Percentiles rank a stretch among this genome's conserved stretches.
phyloP scores from a whole-genome alignment of 441 rosid genomes.

The Aleurites moluccanus region DNA sequence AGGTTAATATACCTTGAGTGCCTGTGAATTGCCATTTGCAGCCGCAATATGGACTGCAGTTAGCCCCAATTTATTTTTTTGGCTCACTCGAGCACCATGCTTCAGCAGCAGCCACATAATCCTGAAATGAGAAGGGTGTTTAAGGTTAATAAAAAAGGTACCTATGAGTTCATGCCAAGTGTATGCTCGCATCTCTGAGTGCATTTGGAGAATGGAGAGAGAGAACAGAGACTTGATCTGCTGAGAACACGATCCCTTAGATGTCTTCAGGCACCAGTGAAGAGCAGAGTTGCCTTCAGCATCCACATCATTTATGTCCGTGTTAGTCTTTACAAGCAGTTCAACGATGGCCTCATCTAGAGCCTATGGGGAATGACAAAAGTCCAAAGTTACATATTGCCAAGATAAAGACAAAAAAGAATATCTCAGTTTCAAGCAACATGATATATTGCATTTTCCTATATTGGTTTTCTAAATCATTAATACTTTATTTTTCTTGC shows the following conservation, averaged over 20 bases:
- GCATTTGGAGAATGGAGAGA: background rate
- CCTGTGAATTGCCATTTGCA: constrained; percentile 64
- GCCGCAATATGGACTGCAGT: constrained; percentile 80
- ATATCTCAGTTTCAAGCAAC: background rate
- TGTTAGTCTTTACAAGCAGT: constrained; percentile 60
- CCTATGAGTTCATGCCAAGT: background rate
- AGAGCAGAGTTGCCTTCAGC: constrained; percentile 75
- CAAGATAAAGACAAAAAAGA: background rate
- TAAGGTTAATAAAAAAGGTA: constrained; percentile 11
- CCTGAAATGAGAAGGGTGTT: constrained; percentile 39
- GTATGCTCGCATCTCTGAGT: background rate
- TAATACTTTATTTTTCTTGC: background rate
- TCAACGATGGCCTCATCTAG: constrained; percentile 71
- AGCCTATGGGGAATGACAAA: constrained; percentile 43
- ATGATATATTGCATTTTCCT: constrained; percentile 13
- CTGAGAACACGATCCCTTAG: constrained; percentile 52
- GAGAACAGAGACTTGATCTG: constrained; percentile 46
- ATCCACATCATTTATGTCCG: constrained; percentile 61
- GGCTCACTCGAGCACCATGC: constrained; percentile 61
- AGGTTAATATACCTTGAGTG: constrained; percentile 58
- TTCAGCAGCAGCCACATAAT: constrained; percentile 59
- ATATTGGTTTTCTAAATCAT: background rate
- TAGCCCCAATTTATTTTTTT: constrained; percentile 67
- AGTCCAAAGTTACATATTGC: constrained; percentile 10
- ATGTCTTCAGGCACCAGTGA: constrained; percentile 65